Conservation (phyloP, 768 basidiomycete genomes). For the Cyclocybe cylindracea region DNA sequence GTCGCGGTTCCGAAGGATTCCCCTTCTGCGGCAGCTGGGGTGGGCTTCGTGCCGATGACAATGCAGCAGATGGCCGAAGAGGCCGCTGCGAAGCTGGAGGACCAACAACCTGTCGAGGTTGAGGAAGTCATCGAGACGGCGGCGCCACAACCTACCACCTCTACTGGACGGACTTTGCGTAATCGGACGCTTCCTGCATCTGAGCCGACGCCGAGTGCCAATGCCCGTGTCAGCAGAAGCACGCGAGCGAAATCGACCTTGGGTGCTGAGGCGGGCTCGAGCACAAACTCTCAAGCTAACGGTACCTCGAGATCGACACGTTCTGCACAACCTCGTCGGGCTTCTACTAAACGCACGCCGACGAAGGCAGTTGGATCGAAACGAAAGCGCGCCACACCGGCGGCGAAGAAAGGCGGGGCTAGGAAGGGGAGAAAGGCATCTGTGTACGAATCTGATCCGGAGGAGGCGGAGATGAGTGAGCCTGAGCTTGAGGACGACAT, state of each 20-base stretch:
- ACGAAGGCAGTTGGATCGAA: background rate
- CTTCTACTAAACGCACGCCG: slow-evolving; percentile 1
- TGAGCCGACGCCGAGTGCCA: background rate
- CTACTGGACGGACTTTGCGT: background rate
- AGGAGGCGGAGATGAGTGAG: background rate
- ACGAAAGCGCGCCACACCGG: too few relatives aligned
- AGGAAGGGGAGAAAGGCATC: too few relatives aligned
- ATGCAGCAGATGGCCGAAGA: slow-evolving; percentile 68
- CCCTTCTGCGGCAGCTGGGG: background rate
- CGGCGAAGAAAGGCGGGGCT: too few relatives aligned
- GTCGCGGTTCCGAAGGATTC: background rate
- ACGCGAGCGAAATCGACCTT: too few relatives aligned
- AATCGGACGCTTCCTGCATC: background rate
- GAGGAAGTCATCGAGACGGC: slow-evolving; percentile 1
- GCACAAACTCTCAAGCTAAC: slow-evolving; percentile 5
- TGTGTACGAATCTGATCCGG: slow-evolving; percentile 13
- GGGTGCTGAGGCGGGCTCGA: too few relatives aligned
- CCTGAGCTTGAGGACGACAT: background rate
- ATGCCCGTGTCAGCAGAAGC: background rate
- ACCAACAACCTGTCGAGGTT: slow-evolving; percentile 4
- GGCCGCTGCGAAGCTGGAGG: slow-evolving; percentile 21
- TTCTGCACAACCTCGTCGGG: background rate
- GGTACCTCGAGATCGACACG: slow-evolving; percentile 8
- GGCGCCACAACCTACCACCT: background rate
- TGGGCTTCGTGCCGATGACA: slow-evolving; percentile 43